Base-by-base conservation (phyloP, 352 stramenopile genomes). In the Phytophthora capsici region DNA sequence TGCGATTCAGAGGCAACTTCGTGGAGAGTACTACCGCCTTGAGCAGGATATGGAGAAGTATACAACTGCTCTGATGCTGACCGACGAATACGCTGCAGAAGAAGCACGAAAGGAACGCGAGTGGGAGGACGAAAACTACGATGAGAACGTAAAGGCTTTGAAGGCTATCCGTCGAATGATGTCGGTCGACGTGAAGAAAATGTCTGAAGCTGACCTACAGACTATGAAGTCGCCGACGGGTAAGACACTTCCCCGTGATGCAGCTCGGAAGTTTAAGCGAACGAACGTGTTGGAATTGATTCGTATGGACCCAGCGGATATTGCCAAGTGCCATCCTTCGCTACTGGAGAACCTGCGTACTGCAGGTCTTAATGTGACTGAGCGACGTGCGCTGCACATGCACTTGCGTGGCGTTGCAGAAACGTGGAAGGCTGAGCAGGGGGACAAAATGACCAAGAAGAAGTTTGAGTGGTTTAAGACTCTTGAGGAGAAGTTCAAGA, bases 11-110 rank as follows among this genome's bases (percentile, higher is more conserved):
- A 91, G 91, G 25, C 75, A 90, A 45, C 68, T 98, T 30, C 86
- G 90, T 41, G 90, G 97, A 85, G 92, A 98, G 62, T 97, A 98
- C 73, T 97, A 94, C 71, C 86, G 84, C 54, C 73, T 98, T 19
- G 92, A 98, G 65, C 90, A 97, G 67, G 90, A 98, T 61, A 97
- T 98, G 91, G 90, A 98, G 65, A 96, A 97, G 66, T 97, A 97
- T 72, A 97, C 96, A 61, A 94, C 79, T 34, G 93, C 93, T 20
- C 63, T 98, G 38, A 93, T 97, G 77, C 57, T 97, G n/a, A 96
- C 91, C 41, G 93, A 98, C 55, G 93, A 98, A 69, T 97, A 97
- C 47, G 84, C 90, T 6, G 88, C 88, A 13, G 89, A 98, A 77
- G 82, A 97, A 75, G 85, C 91, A n/a, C 67, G 88, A 57, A 91